phyloP scores from a whole-genome alignment of 768 basidiomycete species.

The Candolleomyces aberdarensis region DNA sequence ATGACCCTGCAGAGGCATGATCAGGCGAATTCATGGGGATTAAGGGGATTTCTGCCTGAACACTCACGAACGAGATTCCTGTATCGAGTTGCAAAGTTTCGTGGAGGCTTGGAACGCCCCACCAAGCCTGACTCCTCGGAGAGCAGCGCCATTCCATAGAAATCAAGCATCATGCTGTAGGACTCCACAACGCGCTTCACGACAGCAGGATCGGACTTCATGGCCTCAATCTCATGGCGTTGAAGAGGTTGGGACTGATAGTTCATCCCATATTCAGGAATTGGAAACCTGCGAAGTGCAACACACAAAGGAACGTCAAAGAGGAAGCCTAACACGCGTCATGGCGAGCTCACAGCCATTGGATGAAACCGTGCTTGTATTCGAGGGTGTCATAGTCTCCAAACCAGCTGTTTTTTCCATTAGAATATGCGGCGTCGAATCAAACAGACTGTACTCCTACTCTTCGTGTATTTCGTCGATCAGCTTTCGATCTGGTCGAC shows the following conservation, averaged over 20 bases:
- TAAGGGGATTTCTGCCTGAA: slow-evolving; percentile 7
- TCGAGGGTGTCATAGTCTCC: slow-evolving; percentile 64
- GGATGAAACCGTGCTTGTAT: slow-evolving; percentile 68
- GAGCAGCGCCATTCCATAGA: slow-evolving; percentile 72
- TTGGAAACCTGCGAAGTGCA: slow-evolving; percentile 53
- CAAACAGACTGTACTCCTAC: slow-evolving; percentile 26
- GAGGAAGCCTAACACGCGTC: neutral
- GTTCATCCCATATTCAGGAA: slow-evolving; percentile 74
- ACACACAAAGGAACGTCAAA: slow-evolving; percentile 3
- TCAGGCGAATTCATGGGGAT: neutral
- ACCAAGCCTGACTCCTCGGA: slow-evolving; percentile 58
- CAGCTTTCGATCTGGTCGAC: slow-evolving; percentile 56
- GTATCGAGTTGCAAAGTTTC: slow-evolving; percentile 54
- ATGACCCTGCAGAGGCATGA: slow-evolving; percentile 38
- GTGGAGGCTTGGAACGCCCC: slow-evolving; percentile 45
- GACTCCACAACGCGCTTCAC: slow-evolving; percentile 52
- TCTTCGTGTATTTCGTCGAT: slow-evolving; percentile 62
- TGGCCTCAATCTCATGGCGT: slow-evolving; percentile 55
- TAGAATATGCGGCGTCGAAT: neutral
- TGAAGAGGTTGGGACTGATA: slow-evolving; percentile 63
- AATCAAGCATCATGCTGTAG: slow-evolving; percentile 74
- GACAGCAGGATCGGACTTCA: slow-evolving; percentile 49
- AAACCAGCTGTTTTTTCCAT: slow-evolving; percentile 47
- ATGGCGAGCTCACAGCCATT: slow-evolving; percentile 63
- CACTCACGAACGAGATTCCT: slow-evolving; percentile 64